Evolutionary conservation across 805 yeast genomes (phyloP).

Genomic region (Candida ortonii): DNA sequence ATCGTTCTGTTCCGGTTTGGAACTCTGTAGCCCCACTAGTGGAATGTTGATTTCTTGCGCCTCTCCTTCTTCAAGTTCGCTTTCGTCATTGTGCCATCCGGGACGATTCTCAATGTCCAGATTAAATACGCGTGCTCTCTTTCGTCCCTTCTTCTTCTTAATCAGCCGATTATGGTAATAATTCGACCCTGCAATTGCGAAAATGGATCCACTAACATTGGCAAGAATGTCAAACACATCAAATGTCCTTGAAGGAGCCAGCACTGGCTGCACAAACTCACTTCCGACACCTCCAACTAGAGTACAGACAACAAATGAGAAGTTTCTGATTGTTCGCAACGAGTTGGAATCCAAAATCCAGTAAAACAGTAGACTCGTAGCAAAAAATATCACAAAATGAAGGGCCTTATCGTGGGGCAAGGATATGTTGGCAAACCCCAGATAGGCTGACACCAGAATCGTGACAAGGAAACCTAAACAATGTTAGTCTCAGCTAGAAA

Average conservation of each 20-base stretch:
- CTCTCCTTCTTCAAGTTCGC: conserved; percentile 20
- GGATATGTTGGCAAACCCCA: conserved; percentile 50
- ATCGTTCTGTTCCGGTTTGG: too few relatives aligned
- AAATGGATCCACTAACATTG: conserved; percentile 27
- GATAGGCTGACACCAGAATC: conserved; percentile 31
- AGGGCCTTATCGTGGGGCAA: conserved; percentile 46
- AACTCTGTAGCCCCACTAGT: conserved; percentile 2
- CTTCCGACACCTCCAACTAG: conserved; percentile 44
- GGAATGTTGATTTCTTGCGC: conserved; percentile 16
- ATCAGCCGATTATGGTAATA: conserved; percentile 13
- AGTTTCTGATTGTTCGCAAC: conserved; percentile 29
- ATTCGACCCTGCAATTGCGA: conserved; percentile 24
- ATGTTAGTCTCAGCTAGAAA: too few relatives aligned
- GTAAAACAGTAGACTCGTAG: conserved; percentile 46
- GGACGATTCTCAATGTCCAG: conserved; percentile 17
- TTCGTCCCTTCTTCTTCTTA: conserved; percentile 10
- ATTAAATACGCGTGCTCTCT: conserved; percentile 7
- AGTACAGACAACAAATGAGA: conserved; percentile 41
- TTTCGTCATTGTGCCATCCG: conserved; percentile 14
- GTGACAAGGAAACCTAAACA: conserved; percentile 22
- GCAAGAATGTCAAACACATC: conserved; percentile 35
- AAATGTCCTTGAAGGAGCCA: conserved; percentile 44
- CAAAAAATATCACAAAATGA: conserved; percentile 44
- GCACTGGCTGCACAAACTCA: conserved; percentile 44
- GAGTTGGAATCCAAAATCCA: conserved; percentile 41